A percentile compares a stretch with the other conserved stretches of the same genome.
phyloP scores from a whole-genome alignment of 495 filamentous ascomycete species.

The Elaphomyces granulatus region DNA sequence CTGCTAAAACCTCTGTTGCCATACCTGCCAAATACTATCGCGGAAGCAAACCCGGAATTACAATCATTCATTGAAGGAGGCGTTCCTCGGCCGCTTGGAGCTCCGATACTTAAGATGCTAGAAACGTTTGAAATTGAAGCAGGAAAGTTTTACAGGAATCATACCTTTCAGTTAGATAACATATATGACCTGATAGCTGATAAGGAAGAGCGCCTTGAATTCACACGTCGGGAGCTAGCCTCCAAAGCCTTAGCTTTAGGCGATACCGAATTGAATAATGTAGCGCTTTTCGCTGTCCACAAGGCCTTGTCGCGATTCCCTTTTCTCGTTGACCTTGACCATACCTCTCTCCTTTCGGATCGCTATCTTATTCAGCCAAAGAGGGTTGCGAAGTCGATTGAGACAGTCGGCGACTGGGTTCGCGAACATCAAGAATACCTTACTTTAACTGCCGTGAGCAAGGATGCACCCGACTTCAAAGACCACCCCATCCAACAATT shows the following conservation, averaged over 20 bases:
- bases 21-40: constrained; percentile 41
- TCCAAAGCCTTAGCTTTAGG: constrained; percentile 31
- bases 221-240: constrained; percentile 51
- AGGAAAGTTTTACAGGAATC: constrained; percentile 25
- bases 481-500: constrained; percentile 41
- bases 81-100: constrained; percentile 26
- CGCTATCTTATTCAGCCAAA: constrained; percentile 37
- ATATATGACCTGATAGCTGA: constrained; percentile 33
- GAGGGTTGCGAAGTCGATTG: constrained; percentile 27
- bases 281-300: constrained; percentile 55
- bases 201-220: constrained; percentile 31
- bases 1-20: constrained; percentile 44
- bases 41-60: constrained; percentile 26
- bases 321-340: constrained; percentile 36
- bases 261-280: constrained; percentile 29
- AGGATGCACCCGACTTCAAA: constrained; percentile 8
- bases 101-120: constrained; percentile 21
- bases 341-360: constrained; percentile 25
- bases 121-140: constrained; percentile 17
- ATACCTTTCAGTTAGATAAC: constrained; percentile 36
- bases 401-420: constrained; percentile 41
- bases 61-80: constrained; percentile 28
- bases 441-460: constrained; percentile 14
- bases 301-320: constrained; percentile 31
- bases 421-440: constrained; percentile 40